Evolutionary conservation across 2,329 filamentous ascomycete genomes (phyloP).

Genomic region (Fonsecaea pedrosoi): DNA sequence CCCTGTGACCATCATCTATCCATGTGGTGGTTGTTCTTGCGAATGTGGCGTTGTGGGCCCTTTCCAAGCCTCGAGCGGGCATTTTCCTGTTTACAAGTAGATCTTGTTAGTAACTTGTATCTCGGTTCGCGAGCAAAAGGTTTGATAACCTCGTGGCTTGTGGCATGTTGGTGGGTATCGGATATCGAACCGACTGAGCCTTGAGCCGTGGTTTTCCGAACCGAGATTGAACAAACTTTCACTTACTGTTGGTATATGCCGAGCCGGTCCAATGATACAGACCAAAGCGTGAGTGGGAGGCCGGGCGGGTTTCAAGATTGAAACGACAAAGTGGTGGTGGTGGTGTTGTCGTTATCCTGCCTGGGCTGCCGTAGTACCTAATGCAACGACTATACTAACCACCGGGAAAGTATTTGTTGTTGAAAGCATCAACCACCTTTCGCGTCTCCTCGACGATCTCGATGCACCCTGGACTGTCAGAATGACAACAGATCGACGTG

Average conservation of each 20-base stretch:
- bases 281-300: too few species aligned
- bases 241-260: neutral
- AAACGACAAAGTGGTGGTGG: too few species aligned
- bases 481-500: conserved; percentile 56
- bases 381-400: neutral
- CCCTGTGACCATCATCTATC: too few species aligned
- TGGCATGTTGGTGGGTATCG: neutral
- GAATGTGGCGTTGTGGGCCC: too few species aligned
- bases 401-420: neutral
- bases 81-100: too few species aligned
- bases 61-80: too few species aligned
- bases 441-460: conserved; percentile 51
- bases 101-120: too few species aligned
- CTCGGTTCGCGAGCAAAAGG: too few species aligned
- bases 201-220: neutral
- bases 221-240: neutral
- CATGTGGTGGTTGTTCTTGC: too few species aligned
- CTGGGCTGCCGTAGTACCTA: too few species aligned
- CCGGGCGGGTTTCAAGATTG: too few species aligned
- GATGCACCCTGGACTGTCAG: conserved; percentile 54
- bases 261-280: conserved; percentile 39
- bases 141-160: conserved; percentile 2
- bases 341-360: too few species aligned
- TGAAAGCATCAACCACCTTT: conserved; percentile 47
- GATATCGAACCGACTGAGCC: conserved; percentile 13